Conservation (phyloP, 805 yeast species). For the Nadsonia fulvescens region DNA sequence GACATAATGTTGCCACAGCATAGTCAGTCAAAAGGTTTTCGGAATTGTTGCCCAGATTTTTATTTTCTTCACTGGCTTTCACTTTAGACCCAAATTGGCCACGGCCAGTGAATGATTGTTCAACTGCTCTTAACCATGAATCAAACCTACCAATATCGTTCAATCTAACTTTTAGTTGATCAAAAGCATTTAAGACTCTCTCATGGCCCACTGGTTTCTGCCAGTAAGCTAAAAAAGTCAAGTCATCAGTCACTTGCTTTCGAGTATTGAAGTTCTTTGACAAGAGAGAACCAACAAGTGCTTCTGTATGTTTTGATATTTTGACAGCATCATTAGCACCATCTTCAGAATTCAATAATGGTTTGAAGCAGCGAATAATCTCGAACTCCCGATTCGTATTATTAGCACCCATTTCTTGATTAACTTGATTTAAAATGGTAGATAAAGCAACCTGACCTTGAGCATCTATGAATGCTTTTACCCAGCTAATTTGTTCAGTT, state of each 20-base stretch:
- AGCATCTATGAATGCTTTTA: conserved; percentile 48
- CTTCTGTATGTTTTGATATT: conserved; percentile 30
- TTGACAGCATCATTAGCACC: conserved; percentile 39
- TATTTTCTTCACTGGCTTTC: conserved; percentile 77
- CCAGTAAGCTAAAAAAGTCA: conserved; percentile 36
- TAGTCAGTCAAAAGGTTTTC: conserved; percentile 57
- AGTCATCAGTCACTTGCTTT: conserved; percentile 61
- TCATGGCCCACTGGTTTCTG: conserved; percentile 30
- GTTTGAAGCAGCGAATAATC: conserved; percentile 60
- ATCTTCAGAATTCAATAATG: conserved; percentile 44
- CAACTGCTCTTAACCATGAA: conserved; percentile 53
- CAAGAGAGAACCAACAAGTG: conserved; percentile 53
- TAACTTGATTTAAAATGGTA: conserved; percentile 41
- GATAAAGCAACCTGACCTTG: conserved; percentile 74
- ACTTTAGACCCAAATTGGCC: conserved; percentile 84
- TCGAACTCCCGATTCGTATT: conserved; percentile 47
- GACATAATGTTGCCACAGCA: conserved; percentile 47
- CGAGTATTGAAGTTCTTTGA: conserved; percentile 65
- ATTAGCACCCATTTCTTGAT: conserved; percentile 16
- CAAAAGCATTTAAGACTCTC: conserved; percentile 36
- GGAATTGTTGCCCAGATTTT: conserved; percentile 28
- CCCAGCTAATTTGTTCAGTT: conserved; percentile 81
- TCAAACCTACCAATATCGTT: conserved; percentile 29
- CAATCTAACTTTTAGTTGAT: conserved; percentile 24
- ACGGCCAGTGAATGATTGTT: conserved; percentile 57